Base-by-base conservation (phyloP, 148 eudicot species). In the Amaranthus hypochondriacus region DNA sequence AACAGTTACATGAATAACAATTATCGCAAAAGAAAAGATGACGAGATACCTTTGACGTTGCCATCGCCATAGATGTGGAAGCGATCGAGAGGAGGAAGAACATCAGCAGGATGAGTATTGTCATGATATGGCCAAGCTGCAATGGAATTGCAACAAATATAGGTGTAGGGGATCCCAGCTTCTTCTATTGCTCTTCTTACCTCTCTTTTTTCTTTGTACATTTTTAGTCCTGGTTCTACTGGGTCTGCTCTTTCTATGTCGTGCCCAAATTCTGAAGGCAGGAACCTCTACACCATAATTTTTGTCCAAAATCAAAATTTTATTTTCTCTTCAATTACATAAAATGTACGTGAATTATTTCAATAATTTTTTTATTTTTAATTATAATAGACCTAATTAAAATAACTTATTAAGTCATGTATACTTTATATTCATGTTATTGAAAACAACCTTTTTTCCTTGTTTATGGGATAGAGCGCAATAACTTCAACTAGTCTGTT, bases 81-180 rank as follows among this genome's bases (percentile, higher is more conserved):
- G 46, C 60, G 73, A 64, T 83, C 85, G 71, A 86, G 69, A 9
- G 89, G 89, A 64, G 89, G 89, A 47, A 80, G 79, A 53, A 83
- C 78, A 70, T 86, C 86, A 11, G 89, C 72, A 46, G 89, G 87
- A 50, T 86, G 89, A 48, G 89, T 86, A 76, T 81, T 86, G 76
- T 86, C 85, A 55, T 86, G 79, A 66, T 86, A 86, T 55, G 84
- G 89, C 89, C 89, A 86, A 47, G 89, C 82, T 1, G 89, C 89
- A 3, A 86, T 86, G 42, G 89, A 86, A 73, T 86, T 86, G 79
- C 89, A 86, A 47, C 89, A 86, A 9, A 86, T 80, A 70, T 83
- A 78, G n/a, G 89, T 83, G 82, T 77, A 86, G 48, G 79, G 78
- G 7, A 83, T 67, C 6, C 76, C 87, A 3, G 83, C 83, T 47